Percentiles rank a stretch among this genome's conserved stretches.
Conservation (phyloP, 192 early-diverging fungal genomes). For the Podila verticillata region DNA sequence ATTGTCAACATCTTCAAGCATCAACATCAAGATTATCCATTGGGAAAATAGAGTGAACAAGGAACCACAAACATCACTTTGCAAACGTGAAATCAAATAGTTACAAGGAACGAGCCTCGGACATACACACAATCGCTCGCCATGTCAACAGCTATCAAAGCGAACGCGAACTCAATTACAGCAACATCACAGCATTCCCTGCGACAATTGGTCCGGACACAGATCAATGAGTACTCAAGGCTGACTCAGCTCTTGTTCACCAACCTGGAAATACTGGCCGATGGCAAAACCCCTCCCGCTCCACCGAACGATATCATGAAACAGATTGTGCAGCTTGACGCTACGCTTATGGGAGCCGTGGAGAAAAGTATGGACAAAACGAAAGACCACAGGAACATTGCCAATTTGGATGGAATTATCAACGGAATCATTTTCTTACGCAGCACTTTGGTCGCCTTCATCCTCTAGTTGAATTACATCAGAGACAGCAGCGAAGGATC, state of each 20-base stretch:
- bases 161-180: neutral
- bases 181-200: conserved; percentile 36
- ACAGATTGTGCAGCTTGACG: conserved; percentile 54
- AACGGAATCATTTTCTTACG: neutral
- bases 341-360: conserved; percentile 54
- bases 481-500: conserved; percentile 55
- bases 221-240: conserved; percentile 46
- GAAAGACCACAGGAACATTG: neutral
- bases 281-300: conserved; percentile 19
- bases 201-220: conserved; percentile 33
- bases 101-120: too few species aligned
- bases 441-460: neutral
- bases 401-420: too few species aligned
- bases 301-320: conserved; percentile 50
- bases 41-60: too few species aligned
- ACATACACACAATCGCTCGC: too few species aligned
- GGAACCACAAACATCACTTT: too few species aligned
- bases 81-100: too few species aligned
- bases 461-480: conserved; percentile 58
- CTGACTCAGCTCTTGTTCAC: conserved; percentile 36
- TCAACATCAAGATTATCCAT: too few species aligned
- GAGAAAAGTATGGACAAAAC: conserved; percentile 52
- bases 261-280: conserved; percentile 19
- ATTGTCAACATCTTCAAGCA: too few species aligned
- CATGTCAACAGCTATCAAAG: neutral